These are phyloP conservation scores for Vigna unguiculata DNA, from an alignment of 306 rosid species.

Conservation along the genomic window DNA sequence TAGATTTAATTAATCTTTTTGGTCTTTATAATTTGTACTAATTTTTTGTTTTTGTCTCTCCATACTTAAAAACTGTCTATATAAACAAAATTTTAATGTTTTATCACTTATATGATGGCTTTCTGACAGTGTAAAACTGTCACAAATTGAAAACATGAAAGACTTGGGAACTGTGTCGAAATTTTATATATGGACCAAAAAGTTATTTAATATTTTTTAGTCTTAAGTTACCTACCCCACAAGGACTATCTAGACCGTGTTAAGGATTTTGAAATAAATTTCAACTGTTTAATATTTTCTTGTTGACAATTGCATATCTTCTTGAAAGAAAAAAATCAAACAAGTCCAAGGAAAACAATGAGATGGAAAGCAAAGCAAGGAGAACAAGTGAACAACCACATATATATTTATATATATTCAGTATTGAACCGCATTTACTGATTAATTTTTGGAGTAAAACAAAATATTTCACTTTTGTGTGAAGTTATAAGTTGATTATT, in stretches of 20 bases:
- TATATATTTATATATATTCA: no score
- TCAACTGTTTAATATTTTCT: background rate
- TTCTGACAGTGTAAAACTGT: no score
- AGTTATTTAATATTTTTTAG: no score
- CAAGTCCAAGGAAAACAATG: background rate
- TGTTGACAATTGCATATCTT: slow-evolving; percentile 16
- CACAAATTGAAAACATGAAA: no score
- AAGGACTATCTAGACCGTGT: slow-evolving; percentile 27
- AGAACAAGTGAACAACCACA: background rate
- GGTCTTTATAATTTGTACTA: no score
- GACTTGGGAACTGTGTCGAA: no score
- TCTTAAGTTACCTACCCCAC: background rate
- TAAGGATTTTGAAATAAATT: slow-evolving; percentile 10
- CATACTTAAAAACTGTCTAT: no score
- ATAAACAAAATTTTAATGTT: no score
- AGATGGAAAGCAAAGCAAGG: background rate
- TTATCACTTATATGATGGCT: no score
- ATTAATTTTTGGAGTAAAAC: background rate
- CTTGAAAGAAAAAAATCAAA: slow-evolving; percentile 27
- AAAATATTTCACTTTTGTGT: background rate
- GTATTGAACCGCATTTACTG: no score
- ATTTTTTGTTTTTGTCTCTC: no score
- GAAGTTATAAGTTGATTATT: background rate
- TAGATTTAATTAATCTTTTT: background rate
- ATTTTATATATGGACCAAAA: no score